A percentile compares a stretch with the other conserved stretches of the same genome.
phyloP scores from a whole-genome alignment of 1,139 yeast species.

The Zygosaccharomyces sapae region DNA sequence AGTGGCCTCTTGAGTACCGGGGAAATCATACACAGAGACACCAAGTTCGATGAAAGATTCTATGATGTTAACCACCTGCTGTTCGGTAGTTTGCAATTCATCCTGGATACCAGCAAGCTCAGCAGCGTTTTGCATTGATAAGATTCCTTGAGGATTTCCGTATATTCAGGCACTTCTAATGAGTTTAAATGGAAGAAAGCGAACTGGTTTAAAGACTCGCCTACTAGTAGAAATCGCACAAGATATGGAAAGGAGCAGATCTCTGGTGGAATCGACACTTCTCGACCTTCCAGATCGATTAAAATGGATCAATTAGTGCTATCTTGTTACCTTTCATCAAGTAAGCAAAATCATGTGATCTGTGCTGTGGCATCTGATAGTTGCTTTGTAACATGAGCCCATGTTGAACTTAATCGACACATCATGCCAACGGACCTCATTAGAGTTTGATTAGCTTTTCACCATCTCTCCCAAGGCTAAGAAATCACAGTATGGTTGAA shows the following conservation, averaged over 20 bases:
- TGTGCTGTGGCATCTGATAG: slow-evolving; percentile 2
- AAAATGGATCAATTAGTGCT: background rate
- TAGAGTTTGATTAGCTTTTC: background rate
- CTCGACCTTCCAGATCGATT: background rate
- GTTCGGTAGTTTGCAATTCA: slow-evolving; percentile 50
- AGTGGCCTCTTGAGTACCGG: slow-evolving; percentile 68
- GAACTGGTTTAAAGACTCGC: background rate
- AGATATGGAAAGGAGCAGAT: background rate
- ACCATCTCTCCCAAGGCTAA: background rate
- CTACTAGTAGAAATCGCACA: background rate
- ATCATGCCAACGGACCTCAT: background rate
- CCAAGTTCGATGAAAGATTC: slow-evolving; percentile 87
- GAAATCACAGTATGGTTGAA: background rate
- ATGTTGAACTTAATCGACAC: background rate
- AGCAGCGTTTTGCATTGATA: slow-evolving; percentile 7
- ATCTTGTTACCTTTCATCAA: background rate
- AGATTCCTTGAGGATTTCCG: background rate
- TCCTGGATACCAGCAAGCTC: slow-evolving; percentile 27
- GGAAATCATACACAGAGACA: slow-evolving; percentile 87
- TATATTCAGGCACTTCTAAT: background rate
- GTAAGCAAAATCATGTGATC: slow-evolving; percentile 1
- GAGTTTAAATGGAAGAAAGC: background rate
- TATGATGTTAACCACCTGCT: slow-evolving; percentile 64
- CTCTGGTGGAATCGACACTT: background rate
- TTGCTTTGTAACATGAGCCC: background rate